Evolutionary conservation across 129 eudicot genomes (phyloP), one percentile per base, ranked within the genome.

Genomic region (Artemisia annua): DNA sequence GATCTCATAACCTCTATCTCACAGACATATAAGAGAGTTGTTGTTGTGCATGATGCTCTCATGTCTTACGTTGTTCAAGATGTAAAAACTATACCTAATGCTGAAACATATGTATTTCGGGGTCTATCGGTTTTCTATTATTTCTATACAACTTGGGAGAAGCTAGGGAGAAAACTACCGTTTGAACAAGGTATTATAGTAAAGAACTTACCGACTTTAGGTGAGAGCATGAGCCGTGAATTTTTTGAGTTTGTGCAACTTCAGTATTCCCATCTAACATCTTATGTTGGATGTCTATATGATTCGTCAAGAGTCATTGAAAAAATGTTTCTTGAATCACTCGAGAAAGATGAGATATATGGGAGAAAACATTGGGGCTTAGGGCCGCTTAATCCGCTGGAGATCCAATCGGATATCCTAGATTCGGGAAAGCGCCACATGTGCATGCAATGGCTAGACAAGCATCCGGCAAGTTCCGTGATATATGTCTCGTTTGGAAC

Each of bases 311-410:
- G 83, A n/a, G 44, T 44, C 16, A 76, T 84, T 0, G 96, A 91
- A 63, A 88, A 76, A 7, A 11, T 19, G 2, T 91, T 68, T 44
- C 52, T 87, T 28, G 81, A 86, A 50, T 56, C 69, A 0, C 63
- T 91, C 0, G 82, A 71, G 18, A 76, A 73, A 48, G 77, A 61
- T 4, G 58, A 79, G 24, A 35, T 54, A 1, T 49, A 12, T 9
- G 81, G 75, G 0, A 81, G 48, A 28, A 77, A 80, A 6, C 62
- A 56, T 17, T 92, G 88, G 86, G 96, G 85, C 0, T 60, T 92
- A 1, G 98, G 96, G 11, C 96, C 96, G 0, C 80, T 92, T 32
- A 83, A 85, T 75, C 94, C 85, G 0, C 80, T 83, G 0, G 52
- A 69, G 5, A 18, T 18, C 24, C 14, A 18, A 28, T 12, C 44